phyloP scores from a whole-genome alignment of 208 protist species.

The Porcisia hertigi region DNA sequence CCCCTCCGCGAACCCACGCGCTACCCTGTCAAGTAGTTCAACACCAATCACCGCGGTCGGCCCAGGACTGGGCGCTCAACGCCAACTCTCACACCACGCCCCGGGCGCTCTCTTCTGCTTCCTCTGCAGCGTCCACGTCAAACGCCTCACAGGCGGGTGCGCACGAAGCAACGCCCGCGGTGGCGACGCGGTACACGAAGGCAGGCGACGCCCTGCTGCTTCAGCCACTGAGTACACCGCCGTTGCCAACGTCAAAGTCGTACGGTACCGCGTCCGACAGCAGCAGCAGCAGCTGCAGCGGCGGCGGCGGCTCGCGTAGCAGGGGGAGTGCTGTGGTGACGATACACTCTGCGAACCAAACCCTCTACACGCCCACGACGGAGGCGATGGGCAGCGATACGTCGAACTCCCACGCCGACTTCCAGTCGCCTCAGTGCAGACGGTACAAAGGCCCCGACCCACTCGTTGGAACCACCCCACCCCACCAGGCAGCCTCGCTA shows the following conservation, averaged over 20 bases:
- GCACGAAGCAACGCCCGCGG: not conserved
- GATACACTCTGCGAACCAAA: not conserved
- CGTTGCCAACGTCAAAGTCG: slow-evolving; percentile 1
- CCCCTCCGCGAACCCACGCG: not conserved
- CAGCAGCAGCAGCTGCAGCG: slow-evolving; percentile 5
- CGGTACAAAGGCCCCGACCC: too few relatives aligned
- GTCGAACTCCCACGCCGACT: not conserved
- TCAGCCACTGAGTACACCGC: not conserved
- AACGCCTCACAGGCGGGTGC: not conserved
- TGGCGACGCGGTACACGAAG: not conserved
- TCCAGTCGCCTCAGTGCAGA: not conserved
- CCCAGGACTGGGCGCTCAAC: not conserved
- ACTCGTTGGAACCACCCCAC: too few relatives aligned
- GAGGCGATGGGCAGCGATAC: not conserved
- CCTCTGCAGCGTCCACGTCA: not conserved
- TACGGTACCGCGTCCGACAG: slow-evolving; percentile 20
- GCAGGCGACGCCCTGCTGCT: slow-evolving; percentile 7
- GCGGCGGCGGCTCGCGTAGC: slow-evolving; percentile 10
- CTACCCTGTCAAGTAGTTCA: not conserved
- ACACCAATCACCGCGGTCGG: not conserved
- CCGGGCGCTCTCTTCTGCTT: not conserved
- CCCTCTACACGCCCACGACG: not conserved
- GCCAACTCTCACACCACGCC: not conserved
- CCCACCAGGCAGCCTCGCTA: too few relatives aligned
- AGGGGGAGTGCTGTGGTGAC: slow-evolving; percentile 6